These are phyloP conservation scores for Atkinsonella hypoxylon DNA, from an alignment of 2,329 filamentous ascomycete species.

Conservation along the genomic window DNA sequence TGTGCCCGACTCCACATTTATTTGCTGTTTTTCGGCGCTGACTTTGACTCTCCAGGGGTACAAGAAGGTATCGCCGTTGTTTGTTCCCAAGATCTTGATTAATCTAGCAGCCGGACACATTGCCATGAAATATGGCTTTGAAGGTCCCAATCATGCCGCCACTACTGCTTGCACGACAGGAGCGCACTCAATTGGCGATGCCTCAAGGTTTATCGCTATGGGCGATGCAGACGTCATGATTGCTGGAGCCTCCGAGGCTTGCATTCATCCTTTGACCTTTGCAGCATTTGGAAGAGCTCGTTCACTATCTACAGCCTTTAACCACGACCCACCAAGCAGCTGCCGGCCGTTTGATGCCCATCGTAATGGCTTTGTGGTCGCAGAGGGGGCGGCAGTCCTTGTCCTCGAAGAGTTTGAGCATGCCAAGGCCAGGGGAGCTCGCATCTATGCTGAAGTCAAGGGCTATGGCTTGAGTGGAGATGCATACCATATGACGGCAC, in stretches of 20 bases:
- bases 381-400: slow-evolving; percentile 80
- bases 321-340: slow-evolving; percentile 54
- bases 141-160: slow-evolving; percentile 83
- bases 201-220: slow-evolving; percentile 79
- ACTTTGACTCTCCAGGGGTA: slow-evolving; percentile 53
- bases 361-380: slow-evolving; percentile 79
- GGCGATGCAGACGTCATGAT: slow-evolving; percentile 93
- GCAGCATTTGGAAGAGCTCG: slow-evolving; percentile 83
- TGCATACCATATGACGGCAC: slow-evolving; percentile 88
- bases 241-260: slow-evolving; percentile 89
- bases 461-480: slow-evolving; percentile 89
- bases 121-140: slow-evolving; percentile 81
- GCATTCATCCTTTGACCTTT: slow-evolving; percentile 86
- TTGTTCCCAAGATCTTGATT: slow-evolving; percentile 85
- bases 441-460: slow-evolving; percentile 76
- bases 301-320: slow-evolving; percentile 73
- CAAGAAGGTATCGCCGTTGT: slow-evolving; percentile 82
- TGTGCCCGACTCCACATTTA: no score
- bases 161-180: slow-evolving; percentile 96
- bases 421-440: slow-evolving; percentile 64
- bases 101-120: slow-evolving; percentile 93
- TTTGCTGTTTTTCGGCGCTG: not conserved
- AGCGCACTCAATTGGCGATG: slow-evolving; percentile 88
- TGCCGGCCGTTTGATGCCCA: slow-evolving; percentile 79
- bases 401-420: slow-evolving; percentile 86